These are phyloP conservation scores for Porodaedalea pini DNA, from an alignment of 1,284 basidiomycete genomes.

Conservation along the genomic window DNA sequence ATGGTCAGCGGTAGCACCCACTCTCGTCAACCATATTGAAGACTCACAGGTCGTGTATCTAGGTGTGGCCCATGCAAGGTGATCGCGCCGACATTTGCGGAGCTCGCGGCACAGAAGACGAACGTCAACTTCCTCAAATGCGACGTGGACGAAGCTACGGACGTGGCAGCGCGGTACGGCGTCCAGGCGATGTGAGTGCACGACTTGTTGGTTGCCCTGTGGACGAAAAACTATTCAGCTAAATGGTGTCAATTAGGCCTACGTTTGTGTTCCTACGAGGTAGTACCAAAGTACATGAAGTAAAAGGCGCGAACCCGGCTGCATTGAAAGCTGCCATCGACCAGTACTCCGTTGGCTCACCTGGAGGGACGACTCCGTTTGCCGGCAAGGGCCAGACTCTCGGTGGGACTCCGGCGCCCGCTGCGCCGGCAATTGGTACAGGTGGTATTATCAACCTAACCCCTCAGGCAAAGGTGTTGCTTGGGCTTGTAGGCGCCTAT, in stretches of 20 bases:
- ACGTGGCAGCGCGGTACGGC: slow-evolving; percentile 57
- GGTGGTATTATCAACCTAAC: slow-evolving; percentile 48
- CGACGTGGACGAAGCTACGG: slow-evolving; percentile 67
- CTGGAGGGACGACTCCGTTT: slow-evolving; percentile 43
- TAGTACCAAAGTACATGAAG: slow-evolving; percentile 59
- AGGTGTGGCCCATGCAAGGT: slow-evolving; percentile 82
- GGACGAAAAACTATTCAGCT: background rate
- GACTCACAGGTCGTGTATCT: background rate
- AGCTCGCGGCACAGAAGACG: slow-evolving; percentile 59
- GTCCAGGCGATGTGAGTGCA: slow-evolving; percentile 62
- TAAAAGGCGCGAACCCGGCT: slow-evolving; percentile 61
- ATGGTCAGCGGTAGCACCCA: slow-evolving; percentile 47
- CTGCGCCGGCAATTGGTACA: slow-evolving; percentile 29
- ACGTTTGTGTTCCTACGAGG: slow-evolving; percentile 76
- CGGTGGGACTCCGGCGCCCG: slow-evolving; percentile 40
- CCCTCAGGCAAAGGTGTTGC: slow-evolving; percentile 60
- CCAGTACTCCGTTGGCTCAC: slow-evolving; percentile 42
- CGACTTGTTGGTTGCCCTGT: background rate
- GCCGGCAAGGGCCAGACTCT: slow-evolving; percentile 71
- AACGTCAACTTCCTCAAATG: slow-evolving; percentile 77
- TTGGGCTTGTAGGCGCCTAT: slow-evolving; percentile 60
- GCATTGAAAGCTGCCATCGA: slow-evolving; percentile 45
- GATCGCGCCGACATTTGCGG: slow-evolving; percentile 71
- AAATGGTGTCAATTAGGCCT: slow-evolving; percentile 47
- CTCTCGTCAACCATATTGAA: background rate